A percentile compares a stretch with the other conserved stretches of the same genome.
phyloP scores from a whole-genome alignment of 768 basidiomycete species.

The Leccinum pellstonianum region DNA sequence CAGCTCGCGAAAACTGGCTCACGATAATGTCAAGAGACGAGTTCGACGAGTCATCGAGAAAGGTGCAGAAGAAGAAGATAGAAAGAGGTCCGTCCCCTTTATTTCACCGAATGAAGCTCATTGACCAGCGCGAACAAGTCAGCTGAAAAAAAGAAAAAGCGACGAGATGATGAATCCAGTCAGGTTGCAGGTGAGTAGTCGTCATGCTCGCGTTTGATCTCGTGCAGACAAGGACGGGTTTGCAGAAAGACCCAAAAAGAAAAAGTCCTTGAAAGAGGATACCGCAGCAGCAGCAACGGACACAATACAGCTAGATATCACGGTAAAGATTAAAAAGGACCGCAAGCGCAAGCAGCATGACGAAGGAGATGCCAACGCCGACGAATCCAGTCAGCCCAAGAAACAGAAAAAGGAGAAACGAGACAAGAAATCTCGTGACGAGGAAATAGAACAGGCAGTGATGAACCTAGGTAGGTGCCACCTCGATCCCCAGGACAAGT shows the following conservation, averaged over 20 bases:
- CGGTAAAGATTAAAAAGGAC: not conserved
- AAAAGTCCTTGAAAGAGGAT: not conserved
- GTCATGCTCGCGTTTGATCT: not conserved
- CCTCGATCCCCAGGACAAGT: not conserved
- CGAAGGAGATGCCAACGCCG: not conserved
- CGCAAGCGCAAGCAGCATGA: not conserved
- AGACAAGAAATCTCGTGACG: not conserved
- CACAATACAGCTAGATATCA: not conserved
- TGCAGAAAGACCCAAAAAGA: constrained; percentile 10
- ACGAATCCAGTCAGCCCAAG: not conserved
- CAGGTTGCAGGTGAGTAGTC: constrained; percentile 1
- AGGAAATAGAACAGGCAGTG: not conserved
- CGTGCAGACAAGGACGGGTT: constrained; percentile 3
- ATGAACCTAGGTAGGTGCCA: constrained; percentile 4
- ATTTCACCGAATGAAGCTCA: not conserved
- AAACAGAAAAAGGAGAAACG: not conserved
- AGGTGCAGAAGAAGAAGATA: not conserved
- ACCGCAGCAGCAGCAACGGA: not conserved
- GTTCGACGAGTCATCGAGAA: not conserved
- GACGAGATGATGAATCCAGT: constrained; percentile 10
- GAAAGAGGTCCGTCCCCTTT: constrained; percentile 22
- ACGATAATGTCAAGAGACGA: constrained; percentile 7
- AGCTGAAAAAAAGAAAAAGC: constrained; percentile 37
- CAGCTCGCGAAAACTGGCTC: no score
- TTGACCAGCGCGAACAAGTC: constrained; percentile 14